Evolutionary conservation across 2,329 filamentous ascomycete genomes (phyloP).

Genomic region (Stagonosporopsis tanaceti): DNA sequence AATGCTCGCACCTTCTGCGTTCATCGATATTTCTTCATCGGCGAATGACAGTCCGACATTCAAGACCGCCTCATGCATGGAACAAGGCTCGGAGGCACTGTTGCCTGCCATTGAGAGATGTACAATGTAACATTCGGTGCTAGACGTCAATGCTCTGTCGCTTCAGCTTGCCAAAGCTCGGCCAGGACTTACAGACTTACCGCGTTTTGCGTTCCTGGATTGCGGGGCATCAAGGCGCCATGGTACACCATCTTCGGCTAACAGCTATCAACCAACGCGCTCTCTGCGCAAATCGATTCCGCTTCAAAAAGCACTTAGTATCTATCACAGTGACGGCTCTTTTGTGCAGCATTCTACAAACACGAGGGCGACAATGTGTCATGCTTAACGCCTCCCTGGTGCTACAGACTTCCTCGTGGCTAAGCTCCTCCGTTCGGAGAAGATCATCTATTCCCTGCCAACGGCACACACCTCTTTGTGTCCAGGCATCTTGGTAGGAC

Average conservation of each 20-base stretch:
- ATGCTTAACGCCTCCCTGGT: neutral
- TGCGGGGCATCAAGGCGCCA: constrained; percentile 1
- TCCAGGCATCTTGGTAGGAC: neutral
- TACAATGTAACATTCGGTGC: neutral
- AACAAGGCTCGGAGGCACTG: neutral
- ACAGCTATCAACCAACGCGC: neutral
- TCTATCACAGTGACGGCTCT: neutral
- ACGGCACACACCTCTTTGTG: neutral
- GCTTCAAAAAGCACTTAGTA: neutral
- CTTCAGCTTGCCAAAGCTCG: constrained; percentile 1
- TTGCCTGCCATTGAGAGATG: neutral
- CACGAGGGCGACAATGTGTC: neutral
- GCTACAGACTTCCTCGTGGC: neutral
- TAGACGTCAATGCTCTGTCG: neutral
- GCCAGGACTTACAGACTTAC: constrained; percentile 3
- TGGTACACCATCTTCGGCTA: neutral
- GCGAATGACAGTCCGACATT: constrained; percentile 1
- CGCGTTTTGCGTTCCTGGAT: constrained; percentile 7
- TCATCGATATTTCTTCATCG: constrained; percentile 11
- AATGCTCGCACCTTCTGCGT: constrained; percentile 1
- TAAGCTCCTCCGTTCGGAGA: neutral
- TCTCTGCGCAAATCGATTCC: neutral
- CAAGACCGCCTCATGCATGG: constrained; percentile 1
- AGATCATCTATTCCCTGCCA: neutral
- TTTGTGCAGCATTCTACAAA: neutral